A percentile compares a stretch with the other conserved stretches of the same genome.
phyloP scores from a whole-genome alignment of 2,329 filamentous ascomycete species.

The Chalara sp. region DNA sequence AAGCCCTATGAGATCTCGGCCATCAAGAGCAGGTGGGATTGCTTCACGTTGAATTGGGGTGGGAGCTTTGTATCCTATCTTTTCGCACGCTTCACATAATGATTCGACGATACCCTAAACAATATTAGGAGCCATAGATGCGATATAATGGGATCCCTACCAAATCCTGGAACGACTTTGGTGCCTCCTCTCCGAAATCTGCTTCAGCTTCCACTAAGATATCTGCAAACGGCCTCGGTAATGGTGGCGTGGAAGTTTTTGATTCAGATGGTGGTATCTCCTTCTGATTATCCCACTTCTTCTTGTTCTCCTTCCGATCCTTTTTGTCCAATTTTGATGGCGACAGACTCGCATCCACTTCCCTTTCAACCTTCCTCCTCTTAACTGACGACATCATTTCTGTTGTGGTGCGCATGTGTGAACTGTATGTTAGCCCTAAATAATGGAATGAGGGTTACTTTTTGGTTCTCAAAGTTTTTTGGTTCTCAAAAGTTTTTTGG shows the following conservation, averaged over 20 bases:
- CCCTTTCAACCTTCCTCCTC: constrained; percentile 23
- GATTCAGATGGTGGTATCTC: constrained; percentile 3
- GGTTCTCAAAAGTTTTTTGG: no score
- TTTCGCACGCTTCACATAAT: constrained; percentile 80
- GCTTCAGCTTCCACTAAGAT: constrained; percentile 16
- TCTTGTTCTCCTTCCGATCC: background rate
- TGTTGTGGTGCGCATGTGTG: no score
- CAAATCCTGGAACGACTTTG: constrained; percentile 43
- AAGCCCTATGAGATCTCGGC: constrained; percentile 84
- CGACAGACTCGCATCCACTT: constrained; percentile 10
- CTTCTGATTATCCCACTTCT: constrained; percentile 14
- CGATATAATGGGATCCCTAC: constrained; percentile 17
- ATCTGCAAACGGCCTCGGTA: constrained; percentile 8
- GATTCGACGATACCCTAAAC: constrained; percentile 71
- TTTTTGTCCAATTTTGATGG: background rate
- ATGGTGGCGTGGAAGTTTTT: background rate
- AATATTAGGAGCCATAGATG: constrained; percentile 4
- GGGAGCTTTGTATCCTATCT: constrained; percentile 74
- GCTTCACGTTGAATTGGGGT: constrained; percentile 85
- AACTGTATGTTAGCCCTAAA: no score
- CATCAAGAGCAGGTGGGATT: constrained; percentile 73
- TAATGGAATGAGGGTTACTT: no score
- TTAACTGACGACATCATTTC: constrained; percentile 27
- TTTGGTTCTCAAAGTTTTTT: no score
- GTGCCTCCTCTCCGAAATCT: constrained; percentile 13